phyloP scores from a whole-genome alignment of 805 yeast species.

The Clavispora vitiphila region DNA sequence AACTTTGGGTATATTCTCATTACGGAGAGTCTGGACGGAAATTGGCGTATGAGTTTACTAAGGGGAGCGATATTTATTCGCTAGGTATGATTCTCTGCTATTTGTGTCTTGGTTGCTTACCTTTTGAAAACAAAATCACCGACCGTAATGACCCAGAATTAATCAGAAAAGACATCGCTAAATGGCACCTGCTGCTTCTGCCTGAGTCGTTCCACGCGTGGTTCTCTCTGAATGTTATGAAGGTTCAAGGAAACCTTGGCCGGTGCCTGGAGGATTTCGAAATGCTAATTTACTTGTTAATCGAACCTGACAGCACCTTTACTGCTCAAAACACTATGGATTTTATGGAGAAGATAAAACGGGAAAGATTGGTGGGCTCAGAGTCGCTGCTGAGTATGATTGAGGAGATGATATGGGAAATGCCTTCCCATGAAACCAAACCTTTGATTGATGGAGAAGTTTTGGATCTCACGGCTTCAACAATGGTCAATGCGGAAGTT shows the following conservation, averaged over 20 bases:
- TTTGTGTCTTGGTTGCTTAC: constrained; percentile 66
- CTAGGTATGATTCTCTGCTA: constrained; percentile 79
- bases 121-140: constrained; percentile 33
- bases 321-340: constrained; percentile 14
- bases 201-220: constrained; percentile 19
- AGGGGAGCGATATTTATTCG: constrained; percentile 74
- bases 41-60: constrained; percentile 51
- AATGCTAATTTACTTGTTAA: constrained; percentile 24
- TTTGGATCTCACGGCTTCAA: not conserved
- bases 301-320: constrained; percentile 15
- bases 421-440: not conserved
- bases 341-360: constrained; percentile 19
- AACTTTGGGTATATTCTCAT: constrained; percentile 43
- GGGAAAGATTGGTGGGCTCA: constrained; percentile 11
- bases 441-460: not conserved
- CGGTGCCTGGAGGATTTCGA: constrained; percentile 13
- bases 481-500: not conserved
- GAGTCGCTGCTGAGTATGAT: constrained; percentile 16
- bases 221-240: constrained; percentile 14
- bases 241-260: constrained; percentile 2
- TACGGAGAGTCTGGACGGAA: constrained; percentile 24
- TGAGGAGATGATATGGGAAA: constrained; percentile 3
- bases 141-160: constrained; percentile 24
- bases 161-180: constrained; percentile 21
- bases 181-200: constrained; percentile 26